Percentiles rank a stretch among this genome's conserved stretches.
Conservation (phyloP, 805 yeast genomes). For the Komagataella ulmi region DNA sequence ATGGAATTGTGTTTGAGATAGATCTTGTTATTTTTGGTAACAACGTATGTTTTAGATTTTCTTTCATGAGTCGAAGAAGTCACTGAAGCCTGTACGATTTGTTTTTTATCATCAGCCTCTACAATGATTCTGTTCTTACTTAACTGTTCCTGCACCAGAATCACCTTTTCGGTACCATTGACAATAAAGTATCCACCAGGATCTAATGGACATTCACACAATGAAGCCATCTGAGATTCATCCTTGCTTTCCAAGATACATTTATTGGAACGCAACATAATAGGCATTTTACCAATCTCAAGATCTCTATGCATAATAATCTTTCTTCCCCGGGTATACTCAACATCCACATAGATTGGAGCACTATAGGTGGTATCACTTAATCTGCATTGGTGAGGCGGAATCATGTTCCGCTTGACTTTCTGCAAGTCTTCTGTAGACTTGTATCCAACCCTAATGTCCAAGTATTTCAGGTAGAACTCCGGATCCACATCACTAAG, state of each 20-base stretch:
- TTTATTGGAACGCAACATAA: constrained; percentile 88
- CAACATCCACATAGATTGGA: constrained; percentile 93
- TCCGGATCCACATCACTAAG: constrained; percentile 95
- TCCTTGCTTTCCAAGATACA: constrained; percentile 73
- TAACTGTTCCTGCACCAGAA: constrained; percentile 91
- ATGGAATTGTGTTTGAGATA: constrained; percentile 92
- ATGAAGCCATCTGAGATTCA: constrained; percentile 74
- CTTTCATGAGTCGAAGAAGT: constrained; percentile 97
- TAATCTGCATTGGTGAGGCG: constrained; percentile 92
- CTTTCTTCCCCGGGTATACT: constrained; percentile 89
- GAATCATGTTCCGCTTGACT: constrained; percentile 16
- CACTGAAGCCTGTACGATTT: constrained; percentile 92
- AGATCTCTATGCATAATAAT: constrained; percentile 81
- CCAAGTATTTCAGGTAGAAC: constrained; percentile 84
- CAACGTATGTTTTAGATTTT: constrained; percentile 92
- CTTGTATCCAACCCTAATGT: constrained; percentile 80
- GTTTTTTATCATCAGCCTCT: constrained; percentile 92
- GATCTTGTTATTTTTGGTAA: constrained; percentile 80
- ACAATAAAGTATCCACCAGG: constrained; percentile 98
- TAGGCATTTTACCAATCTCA: constrained; percentile 98
- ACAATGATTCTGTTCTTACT: constrained; percentile 96
- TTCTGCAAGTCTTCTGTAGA: constrained; percentile 44
- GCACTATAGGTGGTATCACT: constrained; percentile 93
- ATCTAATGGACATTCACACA: constrained; percentile 92
- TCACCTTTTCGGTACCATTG: constrained; percentile 96